Percentiles rank a stretch among this genome's conserved stretches.
Evolutionary conservation across 768 basidiomycete species (phyloP).

Genomic region (Calocybe gangraenosa): DNA sequence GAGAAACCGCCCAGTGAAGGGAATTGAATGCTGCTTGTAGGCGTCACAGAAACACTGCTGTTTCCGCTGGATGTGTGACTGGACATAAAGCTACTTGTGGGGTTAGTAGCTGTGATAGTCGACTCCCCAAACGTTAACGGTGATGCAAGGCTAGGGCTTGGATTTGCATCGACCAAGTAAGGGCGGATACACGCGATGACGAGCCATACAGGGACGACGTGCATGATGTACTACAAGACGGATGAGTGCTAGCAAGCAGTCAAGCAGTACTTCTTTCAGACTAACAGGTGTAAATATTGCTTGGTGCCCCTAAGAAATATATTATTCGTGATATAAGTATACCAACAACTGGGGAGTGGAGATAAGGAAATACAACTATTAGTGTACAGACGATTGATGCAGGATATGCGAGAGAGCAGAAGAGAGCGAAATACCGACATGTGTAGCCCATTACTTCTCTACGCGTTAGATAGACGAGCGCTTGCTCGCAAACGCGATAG

Average conservation of each 20-base stretch:
- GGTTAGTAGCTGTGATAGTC: constrained; percentile 4
- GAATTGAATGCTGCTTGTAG: constrained; percentile 31
- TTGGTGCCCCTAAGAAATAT: too few relatives aligned
- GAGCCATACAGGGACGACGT: too few relatives aligned
- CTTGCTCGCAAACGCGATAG: not conserved
- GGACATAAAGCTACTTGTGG: constrained; percentile 9
- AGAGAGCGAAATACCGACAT: too few relatives aligned
- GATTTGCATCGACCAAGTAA: constrained; percentile 5
- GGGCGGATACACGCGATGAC: not conserved
- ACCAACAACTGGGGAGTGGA: not conserved
- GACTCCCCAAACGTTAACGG: constrained; percentile 15
- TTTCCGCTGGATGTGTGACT: constrained; percentile 8
- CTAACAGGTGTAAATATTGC: too few relatives aligned
- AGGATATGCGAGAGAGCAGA: too few relatives aligned
- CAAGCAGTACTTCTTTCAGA: too few relatives aligned
- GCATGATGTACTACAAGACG: too few relatives aligned
- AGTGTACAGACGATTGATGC: not conserved
- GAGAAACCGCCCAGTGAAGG: constrained; percentile 35
- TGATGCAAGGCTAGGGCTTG: constrained; percentile 13
- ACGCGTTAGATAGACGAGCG: too few relatives aligned
- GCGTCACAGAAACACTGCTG: constrained; percentile 18
- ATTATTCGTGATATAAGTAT: too few relatives aligned
- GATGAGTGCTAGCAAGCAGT: too few relatives aligned
- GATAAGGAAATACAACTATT: not conserved
- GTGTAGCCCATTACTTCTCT: too few relatives aligned